These are phyloP conservation scores for Cutaneotrichosporon curvatum DNA, from an alignment of 1,284 basidiomycete species.

Conservation along the genomic window DNA sequence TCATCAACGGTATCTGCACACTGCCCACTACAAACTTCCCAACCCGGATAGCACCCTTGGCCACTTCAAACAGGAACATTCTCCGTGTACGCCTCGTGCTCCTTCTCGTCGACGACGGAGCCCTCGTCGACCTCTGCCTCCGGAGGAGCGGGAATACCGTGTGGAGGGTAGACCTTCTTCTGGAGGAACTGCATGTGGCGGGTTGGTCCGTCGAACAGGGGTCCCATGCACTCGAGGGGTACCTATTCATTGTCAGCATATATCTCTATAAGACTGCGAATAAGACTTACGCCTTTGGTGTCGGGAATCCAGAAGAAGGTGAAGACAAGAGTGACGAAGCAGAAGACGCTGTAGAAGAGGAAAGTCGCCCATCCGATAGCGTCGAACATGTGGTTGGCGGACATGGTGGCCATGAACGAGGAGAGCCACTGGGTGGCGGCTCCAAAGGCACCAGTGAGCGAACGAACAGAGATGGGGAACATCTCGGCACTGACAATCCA, in stretches of 20 bases:
- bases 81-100: no score
- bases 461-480: slow-evolving; percentile 23
- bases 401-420: slow-evolving; percentile 28
- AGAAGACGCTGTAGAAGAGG: slow-evolving; percentile 31
- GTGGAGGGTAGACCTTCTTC: slow-evolving; percentile 25
- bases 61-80: no score
- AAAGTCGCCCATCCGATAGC: slow-evolving; percentile 21
- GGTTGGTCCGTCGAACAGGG: slow-evolving; percentile 20
- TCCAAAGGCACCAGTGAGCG: slow-evolving; percentile 23
- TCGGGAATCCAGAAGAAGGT: slow-evolving; percentile 34
- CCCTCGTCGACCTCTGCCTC: no score
- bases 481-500: slow-evolving; percentile 26
- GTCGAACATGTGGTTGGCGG: slow-evolving; percentile 19
- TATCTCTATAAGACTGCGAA: no score
- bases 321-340: slow-evolving; percentile 21
- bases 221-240: slow-evolving; percentile 28
- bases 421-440: slow-evolving; percentile 23
- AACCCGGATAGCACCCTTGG: no score
- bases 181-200: slow-evolving; percentile 21
- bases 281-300: slow-evolving; percentile 32
- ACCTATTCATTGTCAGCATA: no score
- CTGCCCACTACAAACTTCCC: no score
- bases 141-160: slow-evolving; percentile 21
- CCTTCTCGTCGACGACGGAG: no score
- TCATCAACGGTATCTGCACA: no score